These are phyloP conservation scores for Gynandropsis gynandra DNA, from an alignment of 345 rosid species.

Conservation along the genomic window DNA sequence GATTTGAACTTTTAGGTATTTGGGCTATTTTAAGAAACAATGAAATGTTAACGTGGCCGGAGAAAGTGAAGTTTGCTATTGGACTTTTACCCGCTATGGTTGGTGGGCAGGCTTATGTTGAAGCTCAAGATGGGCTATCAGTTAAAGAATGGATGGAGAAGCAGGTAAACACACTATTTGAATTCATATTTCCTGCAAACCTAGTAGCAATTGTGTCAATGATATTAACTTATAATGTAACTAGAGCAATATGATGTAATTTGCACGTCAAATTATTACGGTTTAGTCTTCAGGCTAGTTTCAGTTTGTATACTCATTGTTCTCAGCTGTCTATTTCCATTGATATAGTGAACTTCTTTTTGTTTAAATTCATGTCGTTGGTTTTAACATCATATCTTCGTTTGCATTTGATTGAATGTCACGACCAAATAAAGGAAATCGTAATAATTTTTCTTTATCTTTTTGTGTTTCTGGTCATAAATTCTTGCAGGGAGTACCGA, in stretches of 20 bases:
- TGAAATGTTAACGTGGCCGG: conserved; percentile 96
- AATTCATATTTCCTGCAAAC: conserved; percentile 2
- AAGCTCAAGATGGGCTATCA: conserved; percentile 84
- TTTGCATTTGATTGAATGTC: not conserved
- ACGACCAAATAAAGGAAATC: conserved; percentile 5
- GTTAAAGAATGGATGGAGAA: conserved; percentile 88
- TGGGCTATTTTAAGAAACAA: conserved; percentile 87
- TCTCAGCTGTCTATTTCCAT: not conserved
- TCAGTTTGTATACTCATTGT: not conserved
- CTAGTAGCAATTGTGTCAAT: too few relatives aligned
- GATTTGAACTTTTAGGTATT: conserved; percentile 49
- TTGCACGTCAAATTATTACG: too few relatives aligned
- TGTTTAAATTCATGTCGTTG: not conserved
- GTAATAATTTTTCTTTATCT: conserved; percentile 3
- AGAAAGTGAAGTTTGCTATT: conserved; percentile 89
- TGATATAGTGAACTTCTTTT: not conserved
- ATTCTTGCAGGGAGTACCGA: conserved; percentile 63
- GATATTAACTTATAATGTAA: too few relatives aligned
- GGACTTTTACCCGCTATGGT: conserved; percentile 92
- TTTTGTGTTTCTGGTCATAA: conserved; percentile 5
- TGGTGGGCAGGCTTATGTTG: conserved; percentile 90
- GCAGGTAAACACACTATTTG: conserved; percentile 42
- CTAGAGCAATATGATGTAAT: too few relatives aligned
- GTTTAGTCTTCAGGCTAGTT: too few relatives aligned
- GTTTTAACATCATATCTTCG: not conserved